A percentile compares a stretch with the other conserved stretches of the same genome.
Evolutionary conservation across 2,329 filamentous ascomycete species (phyloP).

Genomic region (Aspergillus sp.): DNA sequence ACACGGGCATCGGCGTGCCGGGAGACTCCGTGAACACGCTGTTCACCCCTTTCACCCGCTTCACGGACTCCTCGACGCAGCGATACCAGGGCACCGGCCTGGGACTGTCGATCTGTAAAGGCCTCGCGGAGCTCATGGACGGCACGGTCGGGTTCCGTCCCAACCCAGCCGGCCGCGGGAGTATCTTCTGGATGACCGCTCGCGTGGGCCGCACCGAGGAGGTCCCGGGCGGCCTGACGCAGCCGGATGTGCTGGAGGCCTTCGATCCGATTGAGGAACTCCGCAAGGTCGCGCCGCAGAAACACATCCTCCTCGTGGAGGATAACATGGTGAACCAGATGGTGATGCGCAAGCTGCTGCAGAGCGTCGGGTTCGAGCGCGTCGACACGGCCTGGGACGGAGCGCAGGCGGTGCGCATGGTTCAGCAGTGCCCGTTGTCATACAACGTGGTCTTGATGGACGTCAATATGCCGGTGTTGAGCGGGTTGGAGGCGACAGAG

Average conservation of each 20-base stretch:
- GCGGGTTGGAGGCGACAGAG: conserved; percentile 39
- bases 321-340: conserved; percentile 39
- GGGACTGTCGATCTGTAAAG: conserved; percentile 51
- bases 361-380: conserved; percentile 34
- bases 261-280: conserved; percentile 24
- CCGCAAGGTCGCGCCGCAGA: conserved; percentile 30
- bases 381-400: conserved; percentile 40
- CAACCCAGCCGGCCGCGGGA: conserved; percentile 42
- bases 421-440: conserved; percentile 34
- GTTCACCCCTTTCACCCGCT: conserved; percentile 50
- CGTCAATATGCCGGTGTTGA: conserved; percentile 41
- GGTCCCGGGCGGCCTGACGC: conserved; percentile 13
- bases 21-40: conserved; percentile 39
- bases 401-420: conserved; percentile 35
- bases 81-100: conserved; percentile 50
- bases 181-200: conserved; percentile 47
- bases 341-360: conserved; percentile 32
- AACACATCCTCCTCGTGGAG: conserved; percentile 35
- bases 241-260: background rate
- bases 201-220: conserved; percentile 33
- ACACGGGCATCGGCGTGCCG: conserved; percentile 49
- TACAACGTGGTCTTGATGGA: conserved; percentile 43
- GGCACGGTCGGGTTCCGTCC: conserved; percentile 42
- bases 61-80: conserved; percentile 47
- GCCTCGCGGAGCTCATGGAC: conserved; percentile 49